phyloP scores from a whole-genome alignment of 768 basidiomycete species.

The Trametes cubensis region DNA sequence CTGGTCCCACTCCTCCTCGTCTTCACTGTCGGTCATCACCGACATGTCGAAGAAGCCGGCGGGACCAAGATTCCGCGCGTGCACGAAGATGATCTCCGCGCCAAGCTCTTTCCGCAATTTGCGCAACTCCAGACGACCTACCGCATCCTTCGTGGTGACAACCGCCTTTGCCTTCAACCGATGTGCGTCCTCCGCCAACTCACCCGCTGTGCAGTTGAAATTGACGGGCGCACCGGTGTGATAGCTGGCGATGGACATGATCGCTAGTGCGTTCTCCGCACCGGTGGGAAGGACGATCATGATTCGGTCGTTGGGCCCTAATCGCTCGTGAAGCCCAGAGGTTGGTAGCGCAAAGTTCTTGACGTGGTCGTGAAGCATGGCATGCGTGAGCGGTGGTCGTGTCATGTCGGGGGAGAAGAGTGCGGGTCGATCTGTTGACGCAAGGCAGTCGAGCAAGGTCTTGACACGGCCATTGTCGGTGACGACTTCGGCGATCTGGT shows the following conservation, averaged over 20 bases:
- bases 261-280: constrained; percentile 48
- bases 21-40: constrained; percentile 16
- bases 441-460: constrained; percentile 46
- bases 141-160: constrained; percentile 44
- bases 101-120: constrained; percentile 38
- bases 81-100: constrained; percentile 42
- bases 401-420: constrained; percentile 43
- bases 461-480: constrained; percentile 33
- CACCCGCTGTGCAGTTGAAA: constrained; percentile 46
- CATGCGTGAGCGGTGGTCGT: constrained; percentile 42
- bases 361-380: constrained; percentile 41
- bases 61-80: constrained; percentile 11
- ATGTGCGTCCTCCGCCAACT: constrained; percentile 46
- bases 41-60: constrained; percentile 24
- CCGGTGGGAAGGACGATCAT: constrained; percentile 49
- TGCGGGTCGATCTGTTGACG: constrained; percentile 39
- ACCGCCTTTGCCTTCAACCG: constrained; percentile 45
- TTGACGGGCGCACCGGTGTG: constrained; percentile 52
- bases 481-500: constrained; percentile 38
- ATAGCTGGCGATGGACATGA: constrained; percentile 46
- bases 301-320: constrained; percentile 48
- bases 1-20: constrained; percentile 17
- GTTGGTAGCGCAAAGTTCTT: constrained; percentile 43
- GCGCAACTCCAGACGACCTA: constrained; percentile 41
- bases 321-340: constrained; percentile 30